Conservation (phyloP, 2,329 filamentous ascomycete genomes). For the Cercospora citrullina region DNA sequence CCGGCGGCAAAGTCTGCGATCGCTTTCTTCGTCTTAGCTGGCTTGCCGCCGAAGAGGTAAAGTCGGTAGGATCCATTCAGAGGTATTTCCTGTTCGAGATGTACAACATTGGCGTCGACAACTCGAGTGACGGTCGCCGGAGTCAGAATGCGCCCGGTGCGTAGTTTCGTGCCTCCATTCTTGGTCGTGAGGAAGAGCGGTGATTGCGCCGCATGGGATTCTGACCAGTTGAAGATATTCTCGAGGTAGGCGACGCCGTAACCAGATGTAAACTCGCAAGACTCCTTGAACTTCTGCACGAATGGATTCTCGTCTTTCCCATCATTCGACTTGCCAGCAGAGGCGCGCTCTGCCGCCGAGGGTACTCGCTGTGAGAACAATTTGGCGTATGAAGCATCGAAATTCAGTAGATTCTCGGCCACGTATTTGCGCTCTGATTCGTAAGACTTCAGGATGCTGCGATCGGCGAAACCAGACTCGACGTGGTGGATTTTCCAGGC, state of each 20-base stretch:
- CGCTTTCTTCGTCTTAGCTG: slow-evolving; percentile 59
- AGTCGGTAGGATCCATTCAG: slow-evolving; percentile 85
- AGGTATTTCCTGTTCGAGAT: slow-evolving; percentile 86
- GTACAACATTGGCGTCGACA: slow-evolving; percentile 83
- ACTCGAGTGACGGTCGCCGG: slow-evolving; percentile 83
- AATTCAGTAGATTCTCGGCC: slow-evolving; percentile 79
- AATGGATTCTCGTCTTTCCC: slow-evolving; percentile 70
- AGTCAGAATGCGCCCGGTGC: slow-evolving; percentile 72
- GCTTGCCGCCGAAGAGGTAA: slow-evolving; percentile 79
- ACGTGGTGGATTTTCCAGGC: slow-evolving; percentile 97
- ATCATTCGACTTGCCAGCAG: slow-evolving; percentile 58
- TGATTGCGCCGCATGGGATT: slow-evolving; percentile 69
- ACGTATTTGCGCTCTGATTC: slow-evolving; percentile 82
- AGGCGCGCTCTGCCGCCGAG: slow-evolving; percentile 69
- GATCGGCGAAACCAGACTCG: slow-evolving; percentile 75
- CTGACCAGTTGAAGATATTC: slow-evolving; percentile 82
- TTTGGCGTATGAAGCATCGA: slow-evolving; percentile 86
- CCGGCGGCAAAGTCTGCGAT: slow-evolving; percentile 68
- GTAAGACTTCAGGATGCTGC: slow-evolving; percentile 77
- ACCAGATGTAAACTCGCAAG: slow-evolving; percentile 88
- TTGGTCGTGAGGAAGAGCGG: slow-evolving; percentile 64
- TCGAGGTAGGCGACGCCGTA: slow-evolving; percentile 85
- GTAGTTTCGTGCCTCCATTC: slow-evolving; percentile 59
- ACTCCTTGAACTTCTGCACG: slow-evolving; percentile 84
- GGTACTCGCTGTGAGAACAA: slow-evolving; percentile 80